Percentiles rank a stretch among this genome's conserved stretches.
Evolutionary conservation across 2,329 filamentous ascomycete genomes (phyloP).

Genomic region (Hypoxylon sp.): DNA sequence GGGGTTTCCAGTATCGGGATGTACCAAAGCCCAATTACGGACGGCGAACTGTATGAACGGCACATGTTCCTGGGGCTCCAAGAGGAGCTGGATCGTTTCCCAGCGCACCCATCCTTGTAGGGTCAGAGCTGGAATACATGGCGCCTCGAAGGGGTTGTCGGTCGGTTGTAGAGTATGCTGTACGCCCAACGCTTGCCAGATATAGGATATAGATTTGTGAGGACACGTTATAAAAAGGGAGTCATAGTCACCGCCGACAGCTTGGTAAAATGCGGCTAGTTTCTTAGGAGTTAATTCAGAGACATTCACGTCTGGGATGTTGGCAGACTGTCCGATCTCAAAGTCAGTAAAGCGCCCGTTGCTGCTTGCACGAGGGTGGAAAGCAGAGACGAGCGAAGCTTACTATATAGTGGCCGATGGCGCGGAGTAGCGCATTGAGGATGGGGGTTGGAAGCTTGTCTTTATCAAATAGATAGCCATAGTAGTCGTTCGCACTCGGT

Average conservation of each 20-base stretch:
- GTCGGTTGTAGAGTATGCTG: constrained; percentile 85
- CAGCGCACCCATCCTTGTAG: constrained; percentile 87
- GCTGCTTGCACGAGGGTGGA: neutral
- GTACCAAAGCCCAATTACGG: constrained; percentile 75
- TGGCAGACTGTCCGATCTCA: constrained; percentile 55
- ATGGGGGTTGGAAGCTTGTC: constrained; percentile 73
- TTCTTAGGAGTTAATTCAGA: constrained; percentile 69
- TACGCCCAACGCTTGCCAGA: constrained; percentile 91
- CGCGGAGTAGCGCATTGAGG: constrained; percentile 72
- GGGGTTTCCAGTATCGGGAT: constrained; percentile 74
- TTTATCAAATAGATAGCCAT: constrained; percentile 72
- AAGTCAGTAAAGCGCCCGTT: constrained; percentile 18
- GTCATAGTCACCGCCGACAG: constrained; percentile 79
- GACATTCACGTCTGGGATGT: constrained; percentile 65
- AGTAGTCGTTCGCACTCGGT: constrained; percentile 53
- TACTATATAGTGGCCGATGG: constrained; percentile 76
- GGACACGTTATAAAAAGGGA: constrained; percentile 80
- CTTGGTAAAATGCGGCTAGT: constrained; percentile 78
- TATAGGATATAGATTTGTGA: constrained; percentile 80
- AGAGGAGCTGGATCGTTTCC: constrained; percentile 89
- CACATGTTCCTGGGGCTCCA: constrained; percentile 88
- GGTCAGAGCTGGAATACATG: constrained; percentile 83
- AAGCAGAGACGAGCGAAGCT: constrained; percentile 57
- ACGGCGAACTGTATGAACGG: constrained; percentile 84
- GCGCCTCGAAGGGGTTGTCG: constrained; percentile 74